Evolutionary conservation across 2,329 filamentous ascomycete species (phyloP), one percentile per base, ranked within the genome.

Genomic region (Microdochium paspali): DNA sequence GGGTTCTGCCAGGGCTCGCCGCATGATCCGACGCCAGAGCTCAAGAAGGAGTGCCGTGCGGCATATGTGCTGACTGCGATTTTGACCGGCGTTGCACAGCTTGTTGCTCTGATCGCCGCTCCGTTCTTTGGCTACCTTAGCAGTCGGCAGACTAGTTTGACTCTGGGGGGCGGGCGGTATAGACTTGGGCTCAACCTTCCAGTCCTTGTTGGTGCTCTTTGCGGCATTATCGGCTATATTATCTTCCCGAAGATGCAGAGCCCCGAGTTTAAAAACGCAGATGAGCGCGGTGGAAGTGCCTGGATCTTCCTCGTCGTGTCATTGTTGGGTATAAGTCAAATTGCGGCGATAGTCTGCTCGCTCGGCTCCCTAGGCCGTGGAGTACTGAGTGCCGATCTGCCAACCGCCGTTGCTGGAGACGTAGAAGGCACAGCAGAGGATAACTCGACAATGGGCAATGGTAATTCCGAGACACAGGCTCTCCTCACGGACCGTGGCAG

Each of bases 301-400:
- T 71, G 68, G 10, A 81, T 95, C 15, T 90, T 94, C 60, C 53
- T 90, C 12, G 77, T 91, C 15, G 88, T 90, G 39, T 79, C 84
- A 0, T 68, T 95, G 18, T 80, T 97, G 32, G 93, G 93, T 13
- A 80, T 95, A 59, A 94, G 88, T 58, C 93, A 98, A 66, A 97
- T 98, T 51, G 93, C 91, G 2, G 86, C 90, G 10, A 97, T 98
- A 50, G 93, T 98, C 1, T 96, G 90, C 68, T 95, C 88, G 53
- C 76, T 98, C n/a, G 90, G 87, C 1, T 80, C 93, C 1, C 76
- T 98, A 2, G 89, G 89, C 31, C 81, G 82, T 15, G 90, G 90
- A 3, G 84, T 97, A 21, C 72, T 94, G 21, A 69, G 71, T 4
- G 70, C 67, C 2, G 74, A 77, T 44, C 54, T 69, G 3, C 60